Conservation (phyloP, 805 yeast genomes). For the Starmerella potacharoeniae region DNA sequence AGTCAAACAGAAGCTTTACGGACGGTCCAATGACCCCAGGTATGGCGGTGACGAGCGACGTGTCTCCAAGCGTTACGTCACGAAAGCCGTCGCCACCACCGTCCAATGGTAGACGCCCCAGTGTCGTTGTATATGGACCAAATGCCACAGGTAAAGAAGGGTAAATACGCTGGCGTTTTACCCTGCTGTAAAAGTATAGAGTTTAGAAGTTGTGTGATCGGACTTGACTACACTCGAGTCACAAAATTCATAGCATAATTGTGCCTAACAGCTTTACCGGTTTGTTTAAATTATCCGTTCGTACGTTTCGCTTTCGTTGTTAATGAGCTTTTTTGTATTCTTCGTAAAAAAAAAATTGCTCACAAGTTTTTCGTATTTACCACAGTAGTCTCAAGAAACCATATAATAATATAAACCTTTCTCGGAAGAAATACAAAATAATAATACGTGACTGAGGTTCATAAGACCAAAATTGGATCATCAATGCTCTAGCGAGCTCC, state of each 20-base stretch:
- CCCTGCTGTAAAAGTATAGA: background rate
- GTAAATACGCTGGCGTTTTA: conserved; percentile 3
- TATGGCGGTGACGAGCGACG: background rate
- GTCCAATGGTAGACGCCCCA: conserved; percentile 8
- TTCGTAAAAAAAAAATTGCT: no score
- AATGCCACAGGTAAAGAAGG: background rate
- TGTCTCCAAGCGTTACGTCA: background rate
- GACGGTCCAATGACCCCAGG: background rate
- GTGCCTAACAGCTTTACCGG: no score
- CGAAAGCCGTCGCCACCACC: conserved; percentile 1
- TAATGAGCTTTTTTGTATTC: no score
- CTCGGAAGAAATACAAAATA: no score
- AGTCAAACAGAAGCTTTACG: background rate
- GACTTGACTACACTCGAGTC: background rate
- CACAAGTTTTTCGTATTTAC: no score
- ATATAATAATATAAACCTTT: no score
- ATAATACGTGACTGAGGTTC: no score
- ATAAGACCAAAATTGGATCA: no score
- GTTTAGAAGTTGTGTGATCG: background rate
- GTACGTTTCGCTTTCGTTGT: no score
- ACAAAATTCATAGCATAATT: no score
- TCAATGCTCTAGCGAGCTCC: background rate
- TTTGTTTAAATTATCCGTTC: no score
- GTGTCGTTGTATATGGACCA: conserved; percentile 9
- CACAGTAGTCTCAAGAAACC: no score